A percentile compares a stretch with the other conserved stretches of the same genome.
These are phyloP conservation scores for Lichtheimia ornata DNA, from an alignment of 371 early-diverging fungal species.

Conservation along the genomic window DNA sequence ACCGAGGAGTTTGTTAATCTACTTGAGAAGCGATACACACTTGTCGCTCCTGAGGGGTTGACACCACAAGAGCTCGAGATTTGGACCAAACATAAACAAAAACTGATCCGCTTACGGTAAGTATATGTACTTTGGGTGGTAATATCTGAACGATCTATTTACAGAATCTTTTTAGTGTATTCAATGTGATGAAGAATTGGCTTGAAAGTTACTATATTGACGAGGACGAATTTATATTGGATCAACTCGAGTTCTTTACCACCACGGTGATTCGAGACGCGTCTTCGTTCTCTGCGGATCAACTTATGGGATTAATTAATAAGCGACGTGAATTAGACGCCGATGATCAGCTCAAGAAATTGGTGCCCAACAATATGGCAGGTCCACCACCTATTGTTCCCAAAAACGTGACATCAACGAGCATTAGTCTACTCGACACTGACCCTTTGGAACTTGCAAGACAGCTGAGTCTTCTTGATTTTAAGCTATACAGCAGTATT, in stretches of 20 bases:
- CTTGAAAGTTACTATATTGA: constrained; percentile 85
- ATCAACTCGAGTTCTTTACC: constrained; percentile 78
- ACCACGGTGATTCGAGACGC: constrained; percentile 72
- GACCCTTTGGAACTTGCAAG: constrained; percentile 93
- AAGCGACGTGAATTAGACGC: constrained; percentile 65
- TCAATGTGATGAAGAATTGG: constrained; percentile 90
- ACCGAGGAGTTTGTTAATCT: constrained; percentile 73
- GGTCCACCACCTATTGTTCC: constrained; percentile 67
- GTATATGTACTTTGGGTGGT: neutral
- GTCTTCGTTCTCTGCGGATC: constrained; percentile 71
- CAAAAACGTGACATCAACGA: constrained; percentile 54
- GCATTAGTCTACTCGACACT: constrained; percentile 75
- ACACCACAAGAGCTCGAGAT: constrained; percentile 65
- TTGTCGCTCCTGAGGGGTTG: constrained; percentile 73
- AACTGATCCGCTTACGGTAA: constrained; percentile 78
- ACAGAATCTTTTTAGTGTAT: constrained; percentile 50
- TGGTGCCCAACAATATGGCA: constrained; percentile 55
- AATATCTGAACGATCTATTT: neutral
- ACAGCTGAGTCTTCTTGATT: constrained; percentile 90
- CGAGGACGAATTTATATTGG: constrained; percentile 66
- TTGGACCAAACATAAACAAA: constrained; percentile 87
- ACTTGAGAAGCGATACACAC: constrained; percentile 72
- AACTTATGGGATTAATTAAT: constrained; percentile 68
- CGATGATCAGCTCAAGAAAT: constrained; percentile 52
- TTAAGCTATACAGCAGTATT: constrained; percentile 77